Evolutionary conservation across 768 basidiomycete genomes (phyloP), one percentile per base, ranked within the genome.

Genomic region (Macrolepiota dolichaula): DNA sequence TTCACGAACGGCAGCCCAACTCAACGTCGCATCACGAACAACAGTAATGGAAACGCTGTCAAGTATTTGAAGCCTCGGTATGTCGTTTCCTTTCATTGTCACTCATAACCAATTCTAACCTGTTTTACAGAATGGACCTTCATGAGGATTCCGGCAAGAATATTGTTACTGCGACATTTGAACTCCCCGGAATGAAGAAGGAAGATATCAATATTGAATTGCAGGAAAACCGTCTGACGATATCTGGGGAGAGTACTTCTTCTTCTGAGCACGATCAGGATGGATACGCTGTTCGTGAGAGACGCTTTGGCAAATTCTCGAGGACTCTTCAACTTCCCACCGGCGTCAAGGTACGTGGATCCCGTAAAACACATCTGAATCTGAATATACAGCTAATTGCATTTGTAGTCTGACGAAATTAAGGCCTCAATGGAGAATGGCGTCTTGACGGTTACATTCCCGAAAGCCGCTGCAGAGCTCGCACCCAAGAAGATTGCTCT

Each of bases 121-220:
- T 49, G 9, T n/a, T n/a, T n/a, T n/a, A n/a, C 25, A 75, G 85
- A 63, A 79, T 85, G 74, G 77, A 86, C 63, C 57, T 85, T 1
- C 73, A 79, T 55, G 81, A 83, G 66, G 73, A 78, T 54, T 63
- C 72, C 15, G 73, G 76, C 1, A 65, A 67, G 24, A 81, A 81
- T 66, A 66, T 68, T 36, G 77, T 84, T 49, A 81, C 78, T 1
- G 84, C 83, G 44, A 68, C 74, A 15, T 82, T 85, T 63, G 84
- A 85, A 63, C 69, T 85, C 4, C 83, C 85, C 0, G 83, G 83
- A n/a, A 11, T 86, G 38, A 73, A 71, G 61, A 76, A 78, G 22
- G 77, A 82, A 42, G 71, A 84, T 62, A 72, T 85, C 25, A 68
- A 69, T 46, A 77, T 86, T 62, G 81, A 83, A 59, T 63, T 82